Conservation (phyloP, 1,284 basidiomycete genomes). For the Kalmanozyma brasiliensis region DNA sequence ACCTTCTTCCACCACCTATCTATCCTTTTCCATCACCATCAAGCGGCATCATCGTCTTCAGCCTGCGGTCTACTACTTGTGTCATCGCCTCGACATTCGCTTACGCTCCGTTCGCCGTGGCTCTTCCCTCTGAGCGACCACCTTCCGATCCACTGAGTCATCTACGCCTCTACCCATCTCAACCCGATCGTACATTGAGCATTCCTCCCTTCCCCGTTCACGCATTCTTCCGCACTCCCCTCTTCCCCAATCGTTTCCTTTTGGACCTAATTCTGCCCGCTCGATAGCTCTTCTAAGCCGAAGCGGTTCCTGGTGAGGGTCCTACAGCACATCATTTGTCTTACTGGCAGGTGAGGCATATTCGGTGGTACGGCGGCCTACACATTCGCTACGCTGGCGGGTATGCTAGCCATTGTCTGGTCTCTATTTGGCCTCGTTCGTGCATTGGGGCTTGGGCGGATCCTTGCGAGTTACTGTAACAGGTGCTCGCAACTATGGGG, state of each 20-base stretch:
- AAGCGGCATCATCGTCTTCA: background rate
- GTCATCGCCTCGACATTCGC: background rate
- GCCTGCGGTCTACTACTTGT: background rate
- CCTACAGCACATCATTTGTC: slow-evolving; percentile 37
- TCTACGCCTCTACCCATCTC: no score
- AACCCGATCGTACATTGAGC: no score
- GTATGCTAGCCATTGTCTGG: slow-evolving; percentile 29
- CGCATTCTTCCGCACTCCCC: background rate
- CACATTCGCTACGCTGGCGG: slow-evolving; percentile 45
- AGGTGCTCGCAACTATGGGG: slow-evolving; percentile 29
- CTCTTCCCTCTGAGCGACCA: no score
- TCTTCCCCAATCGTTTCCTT: background rate
- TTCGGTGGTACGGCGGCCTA: slow-evolving; percentile 38
- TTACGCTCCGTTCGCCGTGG: background rate
- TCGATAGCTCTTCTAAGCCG: slow-evolving; percentile 42
- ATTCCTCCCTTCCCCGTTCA: background rate
- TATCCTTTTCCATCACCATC: background rate
- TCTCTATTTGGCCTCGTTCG: slow-evolving; percentile 18
- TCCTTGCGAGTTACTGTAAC: slow-evolving; percentile 39
- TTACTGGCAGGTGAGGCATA: slow-evolving; percentile 13
- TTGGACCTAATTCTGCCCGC: slow-evolving; percentile 57
- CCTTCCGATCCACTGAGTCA: no score
- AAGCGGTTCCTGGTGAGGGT: slow-evolving; percentile 58
- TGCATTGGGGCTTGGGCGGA: slow-evolving; percentile 15
- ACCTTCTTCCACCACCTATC: slow-evolving; percentile 11